A percentile compares a stretch with the other conserved stretches of the same genome.
Evolutionary conservation across 2,329 filamentous ascomycete species (phyloP).

Genomic region (Dryadomyces quercus-mongolicae): DNA sequence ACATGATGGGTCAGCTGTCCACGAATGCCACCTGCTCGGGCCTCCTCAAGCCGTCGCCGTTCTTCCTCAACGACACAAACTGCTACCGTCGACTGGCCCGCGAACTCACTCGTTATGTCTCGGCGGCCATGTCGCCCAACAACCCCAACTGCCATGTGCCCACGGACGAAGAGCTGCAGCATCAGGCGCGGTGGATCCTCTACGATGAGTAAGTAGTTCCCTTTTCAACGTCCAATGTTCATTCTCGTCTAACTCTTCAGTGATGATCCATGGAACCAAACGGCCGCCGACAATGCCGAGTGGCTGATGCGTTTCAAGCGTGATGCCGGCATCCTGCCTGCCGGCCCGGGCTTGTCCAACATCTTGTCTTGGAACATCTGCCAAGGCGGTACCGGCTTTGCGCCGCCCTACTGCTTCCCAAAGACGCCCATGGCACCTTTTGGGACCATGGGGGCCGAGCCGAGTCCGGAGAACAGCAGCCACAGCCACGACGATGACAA

Average conservation of each 20-base stretch:
- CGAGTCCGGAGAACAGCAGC: constrained; percentile 20
- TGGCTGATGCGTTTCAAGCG: constrained; percentile 53
- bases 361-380: constrained; percentile 31
- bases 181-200: constrained; percentile 50
- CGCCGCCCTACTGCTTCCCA: constrained; percentile 40
- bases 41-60: constrained; percentile 19
- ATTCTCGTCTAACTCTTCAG: constrained; percentile 18
- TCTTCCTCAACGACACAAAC: constrained; percentile 47
- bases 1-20: too few relatives aligned
- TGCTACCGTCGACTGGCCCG: constrained; percentile 44
- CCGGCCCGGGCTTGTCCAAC: constrained; percentile 37
- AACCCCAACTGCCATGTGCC: constrained; percentile 49
- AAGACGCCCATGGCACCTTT: constrained; percentile 25
- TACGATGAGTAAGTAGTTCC: constrained; percentile 43
- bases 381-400: constrained; percentile 42
- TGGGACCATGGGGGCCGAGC: constrained; percentile 17
- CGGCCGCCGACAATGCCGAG: constrained; percentile 49
- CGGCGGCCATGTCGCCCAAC: constrained; percentile 41
- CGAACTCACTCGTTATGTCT: constrained; percentile 40
- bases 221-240: neutral
- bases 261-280: constrained; percentile 54
- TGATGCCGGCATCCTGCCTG: constrained; percentile 36
- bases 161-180: constrained; percentile 49
- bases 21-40: too few relatives aligned
- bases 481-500: too few relatives aligned